A percentile compares a stretch with the other conserved stretches of the same genome.
Evolutionary conservation across 1,284 basidiomycete species (phyloP).

Genomic region (Apiotrichum porosum): DNA sequence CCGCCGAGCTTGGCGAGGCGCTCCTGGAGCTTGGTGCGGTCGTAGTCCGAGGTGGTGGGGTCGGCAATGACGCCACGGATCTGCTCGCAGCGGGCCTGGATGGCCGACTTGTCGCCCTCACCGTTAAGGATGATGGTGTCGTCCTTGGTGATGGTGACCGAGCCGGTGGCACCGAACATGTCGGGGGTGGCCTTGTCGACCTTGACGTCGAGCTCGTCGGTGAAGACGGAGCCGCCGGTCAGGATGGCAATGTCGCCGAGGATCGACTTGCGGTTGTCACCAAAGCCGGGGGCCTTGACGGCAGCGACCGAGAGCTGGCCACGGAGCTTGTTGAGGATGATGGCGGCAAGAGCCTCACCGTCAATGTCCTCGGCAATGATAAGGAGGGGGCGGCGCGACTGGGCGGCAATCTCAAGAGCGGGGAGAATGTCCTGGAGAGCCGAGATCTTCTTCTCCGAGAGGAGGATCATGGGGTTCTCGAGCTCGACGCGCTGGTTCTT

Average conservation of each 20-base stretch:
- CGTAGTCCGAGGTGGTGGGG: conserved; percentile 82
- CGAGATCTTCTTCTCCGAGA: conserved; percentile 98
- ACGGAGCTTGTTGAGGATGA: conserved; percentile 97
- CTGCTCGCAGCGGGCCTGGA: conserved; percentile 89
- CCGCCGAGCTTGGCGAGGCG: conserved; percentile 92
- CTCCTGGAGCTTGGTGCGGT: conserved; percentile 93
- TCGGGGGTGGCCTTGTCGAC: conserved; percentile 86
- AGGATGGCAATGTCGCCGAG: conserved; percentile 95
- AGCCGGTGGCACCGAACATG: conserved; percentile 85
- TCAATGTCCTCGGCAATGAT: conserved; percentile 98
- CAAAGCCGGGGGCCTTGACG: conserved; percentile 96
- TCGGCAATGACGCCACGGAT: conserved; percentile 82
- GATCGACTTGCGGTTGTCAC: conserved; percentile 97
- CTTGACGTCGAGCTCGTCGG: conserved; percentile 97
- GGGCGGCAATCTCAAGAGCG: conserved; percentile 84
- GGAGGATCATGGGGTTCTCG: conserved; percentile 89
- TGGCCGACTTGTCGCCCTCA: conserved; percentile 76
- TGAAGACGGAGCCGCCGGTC: conserved; percentile 95
- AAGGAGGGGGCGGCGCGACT: conserved; percentile 83
- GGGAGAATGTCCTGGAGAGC: conserved; percentile 92
- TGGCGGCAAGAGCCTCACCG: conserved; percentile 94
- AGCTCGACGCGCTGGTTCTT: conserved; percentile 96
- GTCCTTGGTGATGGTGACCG: conserved; percentile 94
- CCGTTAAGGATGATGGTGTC: conserved; percentile 97
- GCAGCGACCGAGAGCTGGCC: conserved; percentile 90